These are phyloP conservation scores for Phytopythium chamaehyphon DNA, from an alignment of 352 stramenopile species.

Conservation along the genomic window DNA sequence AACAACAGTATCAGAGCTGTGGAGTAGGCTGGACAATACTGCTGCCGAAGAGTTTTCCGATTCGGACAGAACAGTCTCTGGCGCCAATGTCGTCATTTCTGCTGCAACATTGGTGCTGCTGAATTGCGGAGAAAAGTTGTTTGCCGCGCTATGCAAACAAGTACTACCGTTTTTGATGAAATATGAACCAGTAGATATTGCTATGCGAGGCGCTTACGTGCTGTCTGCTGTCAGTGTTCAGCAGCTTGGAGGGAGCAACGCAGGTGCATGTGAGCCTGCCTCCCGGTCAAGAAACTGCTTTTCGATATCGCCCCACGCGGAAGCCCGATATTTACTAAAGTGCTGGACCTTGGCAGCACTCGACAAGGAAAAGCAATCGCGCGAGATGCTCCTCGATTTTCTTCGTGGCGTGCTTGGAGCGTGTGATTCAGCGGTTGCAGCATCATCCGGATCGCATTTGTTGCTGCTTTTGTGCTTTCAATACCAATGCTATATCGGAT, in stretches of 20 bases:
- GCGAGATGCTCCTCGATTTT: constrained; percentile 15
- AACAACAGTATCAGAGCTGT: background rate
- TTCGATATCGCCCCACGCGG: constrained; percentile 10
- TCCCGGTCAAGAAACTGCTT: constrained; percentile 8
- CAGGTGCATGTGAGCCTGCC: too few species aligned
- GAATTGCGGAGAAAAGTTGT: constrained; percentile 16
- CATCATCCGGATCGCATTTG: constrained; percentile 16
- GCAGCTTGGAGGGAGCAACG: too few species aligned
- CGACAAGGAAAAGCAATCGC: constrained; percentile 2
- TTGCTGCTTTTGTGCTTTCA: constrained; percentile 29
- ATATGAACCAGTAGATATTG: constrained; percentile 9
- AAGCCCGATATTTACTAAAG: constrained; percentile 30
- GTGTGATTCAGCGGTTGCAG: constrained; percentile 15
- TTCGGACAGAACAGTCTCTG: constrained; percentile 4
- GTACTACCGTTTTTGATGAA: constrained; percentile 22
- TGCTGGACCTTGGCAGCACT: constrained; percentile 21
- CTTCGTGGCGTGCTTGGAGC: constrained; percentile 20
- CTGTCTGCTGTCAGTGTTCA: constrained; percentile 13
- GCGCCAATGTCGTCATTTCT: constrained; percentile 18
- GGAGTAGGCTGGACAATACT: background rate
- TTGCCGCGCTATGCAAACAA: constrained; percentile 9
- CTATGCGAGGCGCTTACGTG: constrained; percentile 2
- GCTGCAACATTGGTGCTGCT: constrained; percentile 26
- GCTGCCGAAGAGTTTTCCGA: constrained; percentile 7
- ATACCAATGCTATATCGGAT: constrained; percentile 27